These are phyloP conservation scores for Trichoderma harzianum DNA, from an alignment of 2,329 filamentous ascomycete species.

Conservation along the genomic window DNA sequence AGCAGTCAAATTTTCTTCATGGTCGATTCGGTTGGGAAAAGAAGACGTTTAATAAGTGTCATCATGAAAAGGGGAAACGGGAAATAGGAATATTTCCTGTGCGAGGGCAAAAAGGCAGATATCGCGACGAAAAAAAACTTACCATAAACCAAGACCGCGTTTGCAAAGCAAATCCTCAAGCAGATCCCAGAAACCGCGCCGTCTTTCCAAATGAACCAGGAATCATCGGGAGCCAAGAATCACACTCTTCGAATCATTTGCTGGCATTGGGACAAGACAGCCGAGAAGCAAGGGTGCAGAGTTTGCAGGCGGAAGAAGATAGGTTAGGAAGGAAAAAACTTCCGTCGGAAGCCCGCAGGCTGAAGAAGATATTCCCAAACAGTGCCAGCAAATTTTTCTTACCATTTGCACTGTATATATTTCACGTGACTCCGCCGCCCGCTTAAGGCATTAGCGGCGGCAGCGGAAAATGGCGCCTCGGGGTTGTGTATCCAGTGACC, in stretches of 20 bases:
- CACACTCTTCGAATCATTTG: neutral
- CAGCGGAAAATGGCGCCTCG: constrained; percentile 18
- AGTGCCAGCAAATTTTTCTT: constrained; percentile 32
- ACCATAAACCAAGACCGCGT: constrained; percentile 21
- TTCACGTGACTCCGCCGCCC: constrained; percentile 27
- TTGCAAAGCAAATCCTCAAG: neutral
- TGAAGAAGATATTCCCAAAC: constrained; percentile 32
- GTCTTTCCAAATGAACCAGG: neutral
- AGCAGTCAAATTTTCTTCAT: constrained; percentile 71
- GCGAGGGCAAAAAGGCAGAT: constrained; percentile 20
- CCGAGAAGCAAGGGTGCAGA: neutral
- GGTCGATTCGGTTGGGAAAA: constrained; percentile 87
- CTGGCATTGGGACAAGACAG: neutral
- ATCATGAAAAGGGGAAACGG: constrained; percentile 54
- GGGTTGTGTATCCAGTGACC: neutral
- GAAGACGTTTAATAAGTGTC: constrained; percentile 72
- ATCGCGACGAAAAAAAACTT: constrained; percentile 21
- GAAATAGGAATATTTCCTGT: neutral
- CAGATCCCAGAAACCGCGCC: neutral
- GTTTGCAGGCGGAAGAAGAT: neutral
- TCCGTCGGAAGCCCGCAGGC: constrained; percentile 16
- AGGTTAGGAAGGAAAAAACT: constrained; percentile 1
- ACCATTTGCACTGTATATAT: constrained; percentile 23
- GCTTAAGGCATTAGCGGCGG: constrained; percentile 19
- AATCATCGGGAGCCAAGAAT: neutral